A percentile compares a stretch with the other conserved stretches of the same genome.
Conservation (phyloP, 345 rosid genomes). For the Bruguiera parviflora region DNA sequence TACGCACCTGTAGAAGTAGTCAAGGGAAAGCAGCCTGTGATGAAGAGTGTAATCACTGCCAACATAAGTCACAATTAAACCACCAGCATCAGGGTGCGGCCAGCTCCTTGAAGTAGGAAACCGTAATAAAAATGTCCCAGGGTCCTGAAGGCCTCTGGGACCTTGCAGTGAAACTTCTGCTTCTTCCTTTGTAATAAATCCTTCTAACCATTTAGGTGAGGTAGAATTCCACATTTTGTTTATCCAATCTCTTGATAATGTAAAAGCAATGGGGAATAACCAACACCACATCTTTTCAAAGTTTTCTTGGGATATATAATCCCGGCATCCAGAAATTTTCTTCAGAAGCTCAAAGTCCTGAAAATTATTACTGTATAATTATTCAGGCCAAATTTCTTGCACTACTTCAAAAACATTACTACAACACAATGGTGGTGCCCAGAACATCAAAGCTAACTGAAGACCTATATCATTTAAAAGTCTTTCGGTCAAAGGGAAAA, state of each 20-base stretch:
- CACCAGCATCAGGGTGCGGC: conserved; percentile 98
- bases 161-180: conserved; percentile 82
- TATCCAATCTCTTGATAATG: conserved; percentile 59
- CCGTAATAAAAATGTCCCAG: conserved; percentile 88
- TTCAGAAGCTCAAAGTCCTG: conserved; percentile 75
- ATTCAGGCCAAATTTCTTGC: conserved; percentile 1
- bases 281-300: conserved; percentile 98
- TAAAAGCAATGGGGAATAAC: conserved; percentile 79
- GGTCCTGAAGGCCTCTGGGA: conserved; percentile 65
- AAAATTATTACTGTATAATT: conserved; percentile 9
- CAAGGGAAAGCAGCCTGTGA: conserved; percentile 61
- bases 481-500: too few species aligned
- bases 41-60: conserved; percentile 60
- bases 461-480: too few species aligned
- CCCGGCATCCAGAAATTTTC: conserved; percentile 78
- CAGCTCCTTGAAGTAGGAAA: conserved; percentile 97
- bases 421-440: neutral
- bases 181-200: conserved; percentile 92
- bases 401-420: neutral
- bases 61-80: conserved; percentile 78
- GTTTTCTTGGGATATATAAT: conserved; percentile 71
- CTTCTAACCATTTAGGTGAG: conserved; percentile 91
- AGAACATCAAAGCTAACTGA: too few species aligned
- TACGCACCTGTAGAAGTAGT: conserved; percentile 55
- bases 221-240: conserved; percentile 65